These are phyloP conservation scores for Cladochytrium replicatum DNA, from an alignment of 192 early-diverging fungal genomes.

Conservation along the genomic window DNA sequence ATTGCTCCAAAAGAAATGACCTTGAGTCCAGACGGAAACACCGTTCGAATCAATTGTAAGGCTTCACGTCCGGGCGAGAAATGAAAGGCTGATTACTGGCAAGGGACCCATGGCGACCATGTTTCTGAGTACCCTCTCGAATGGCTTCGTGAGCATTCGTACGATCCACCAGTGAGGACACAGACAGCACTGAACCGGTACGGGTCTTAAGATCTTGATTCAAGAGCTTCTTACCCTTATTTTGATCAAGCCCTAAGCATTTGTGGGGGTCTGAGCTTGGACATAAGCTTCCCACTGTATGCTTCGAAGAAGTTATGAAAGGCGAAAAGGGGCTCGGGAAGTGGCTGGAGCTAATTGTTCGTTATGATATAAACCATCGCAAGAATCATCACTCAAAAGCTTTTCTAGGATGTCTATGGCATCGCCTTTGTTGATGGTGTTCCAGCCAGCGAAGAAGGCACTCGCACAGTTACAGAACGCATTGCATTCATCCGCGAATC, in stretches of 20 bases:
- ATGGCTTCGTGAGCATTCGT: not conserved
- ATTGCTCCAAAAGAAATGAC: slow-evolving; percentile 35
- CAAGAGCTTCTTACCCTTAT: not conserved
- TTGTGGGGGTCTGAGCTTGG: slow-evolving; percentile 33
- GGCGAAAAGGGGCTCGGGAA: slow-evolving; percentile 52
- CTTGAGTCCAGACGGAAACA: slow-evolving; percentile 22
- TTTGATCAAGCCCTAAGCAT: not conserved
- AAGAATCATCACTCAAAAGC: not conserved
- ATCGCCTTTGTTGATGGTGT: slow-evolving; percentile 66
- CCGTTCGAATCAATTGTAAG: slow-evolving; percentile 16
- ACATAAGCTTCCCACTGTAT: slow-evolving; percentile 28
- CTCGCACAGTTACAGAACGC: slow-evolving; percentile 50
- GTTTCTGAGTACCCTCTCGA: not conserved
- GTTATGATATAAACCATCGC: not conserved
- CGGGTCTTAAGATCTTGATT: slow-evolving; percentile 6
- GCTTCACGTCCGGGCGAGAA: not conserved
- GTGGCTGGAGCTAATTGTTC: slow-evolving; percentile 60
- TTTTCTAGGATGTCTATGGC: slow-evolving; percentile 49
- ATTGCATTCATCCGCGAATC: slow-evolving; percentile 68
- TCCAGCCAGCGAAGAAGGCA: slow-evolving; percentile 51
- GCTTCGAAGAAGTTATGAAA: slow-evolving; percentile 56
- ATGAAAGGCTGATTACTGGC: slow-evolving; percentile 14
- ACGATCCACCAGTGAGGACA: not conserved
- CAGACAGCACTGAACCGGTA: not conserved
- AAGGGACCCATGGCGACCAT: not conserved